Conservation (phyloP, 2,329 filamentous ascomycete genomes). For the Exophiala lecanii-corni region DNA sequence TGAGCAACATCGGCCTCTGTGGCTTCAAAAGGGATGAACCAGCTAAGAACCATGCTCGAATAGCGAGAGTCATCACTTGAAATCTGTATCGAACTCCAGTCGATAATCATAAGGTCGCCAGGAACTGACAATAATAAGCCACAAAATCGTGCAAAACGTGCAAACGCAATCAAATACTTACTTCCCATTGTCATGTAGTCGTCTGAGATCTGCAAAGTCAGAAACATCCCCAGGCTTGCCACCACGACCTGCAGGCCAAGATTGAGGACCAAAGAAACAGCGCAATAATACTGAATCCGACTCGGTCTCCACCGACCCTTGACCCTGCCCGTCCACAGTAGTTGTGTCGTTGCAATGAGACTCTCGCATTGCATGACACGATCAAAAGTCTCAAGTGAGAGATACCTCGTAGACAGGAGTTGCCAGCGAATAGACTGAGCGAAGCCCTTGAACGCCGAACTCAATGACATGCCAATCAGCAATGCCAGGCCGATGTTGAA, state of each 20-base stretch:
- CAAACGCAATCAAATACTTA: too few species aligned
- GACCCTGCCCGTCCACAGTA: background rate
- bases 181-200: too few species aligned
- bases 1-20: too few species aligned
- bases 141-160: too few species aligned
- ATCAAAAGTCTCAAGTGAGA: background rate
- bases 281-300: background rate
- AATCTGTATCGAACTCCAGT: too few species aligned
- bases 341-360: background rate
- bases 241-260: background rate
- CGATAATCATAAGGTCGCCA: too few species aligned
- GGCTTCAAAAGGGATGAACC: too few species aligned
- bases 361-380: background rate
- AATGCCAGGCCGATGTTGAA: background rate
- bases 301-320: background rate
- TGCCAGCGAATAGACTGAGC: background rate
- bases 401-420: background rate
- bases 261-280: background rate
- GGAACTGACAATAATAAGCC: too few species aligned
- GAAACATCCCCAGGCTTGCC: background rate
- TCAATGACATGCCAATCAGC: background rate
- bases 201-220: background rate
- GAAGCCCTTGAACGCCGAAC: constrained; percentile 1
- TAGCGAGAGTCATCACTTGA: too few species aligned
- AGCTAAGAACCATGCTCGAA: too few species aligned